These are phyloP conservation scores for Fusarium albidum DNA, from an alignment of 2,329 filamentous ascomycete species.

Conservation along the genomic window DNA sequence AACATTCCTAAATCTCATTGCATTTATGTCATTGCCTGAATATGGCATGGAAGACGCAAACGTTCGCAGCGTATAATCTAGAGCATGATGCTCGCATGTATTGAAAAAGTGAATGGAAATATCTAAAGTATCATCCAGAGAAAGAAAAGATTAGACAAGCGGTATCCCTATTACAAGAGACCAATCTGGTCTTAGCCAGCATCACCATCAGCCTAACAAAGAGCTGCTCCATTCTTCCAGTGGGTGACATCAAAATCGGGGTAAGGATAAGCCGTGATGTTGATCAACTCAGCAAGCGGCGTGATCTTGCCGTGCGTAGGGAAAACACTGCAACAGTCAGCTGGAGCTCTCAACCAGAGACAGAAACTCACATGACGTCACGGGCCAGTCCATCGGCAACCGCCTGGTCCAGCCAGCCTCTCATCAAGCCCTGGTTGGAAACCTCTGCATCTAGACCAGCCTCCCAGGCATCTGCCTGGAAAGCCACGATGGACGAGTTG, in stretches of 20 bases:
- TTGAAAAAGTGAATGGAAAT: too few species aligned
- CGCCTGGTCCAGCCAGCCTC: slow-evolving; percentile 12
- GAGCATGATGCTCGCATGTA: too few species aligned
- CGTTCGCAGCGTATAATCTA: too few species aligned
- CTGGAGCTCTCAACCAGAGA: not conserved
- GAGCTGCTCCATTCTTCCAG: slow-evolving; percentile 6
- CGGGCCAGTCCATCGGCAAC: slow-evolving; percentile 4
- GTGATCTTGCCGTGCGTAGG: slow-evolving; percentile 12
- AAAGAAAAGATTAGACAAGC: too few species aligned
- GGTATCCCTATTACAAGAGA: too few species aligned
- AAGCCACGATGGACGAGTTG: slow-evolving; percentile 3
- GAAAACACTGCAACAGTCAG: not conserved
- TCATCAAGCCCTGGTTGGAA: slow-evolving; percentile 8
- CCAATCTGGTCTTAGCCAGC: too few species aligned
- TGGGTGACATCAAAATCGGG: not conserved
- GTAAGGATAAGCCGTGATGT: slow-evolving; percentile 13
- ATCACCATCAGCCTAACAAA: not conserved
- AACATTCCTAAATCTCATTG: too few species aligned
- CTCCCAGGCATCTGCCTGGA: slow-evolving; percentile 16
- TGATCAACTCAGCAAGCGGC: slow-evolving; percentile 8
- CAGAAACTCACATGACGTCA: not conserved
- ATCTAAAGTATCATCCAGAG: too few species aligned
- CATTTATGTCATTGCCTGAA: too few species aligned
- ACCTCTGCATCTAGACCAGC: slow-evolving; percentile 3
- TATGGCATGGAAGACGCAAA: too few species aligned